Conservation (phyloP, 352 stramenopile species). For the Phytophthora hybrid region DNA sequence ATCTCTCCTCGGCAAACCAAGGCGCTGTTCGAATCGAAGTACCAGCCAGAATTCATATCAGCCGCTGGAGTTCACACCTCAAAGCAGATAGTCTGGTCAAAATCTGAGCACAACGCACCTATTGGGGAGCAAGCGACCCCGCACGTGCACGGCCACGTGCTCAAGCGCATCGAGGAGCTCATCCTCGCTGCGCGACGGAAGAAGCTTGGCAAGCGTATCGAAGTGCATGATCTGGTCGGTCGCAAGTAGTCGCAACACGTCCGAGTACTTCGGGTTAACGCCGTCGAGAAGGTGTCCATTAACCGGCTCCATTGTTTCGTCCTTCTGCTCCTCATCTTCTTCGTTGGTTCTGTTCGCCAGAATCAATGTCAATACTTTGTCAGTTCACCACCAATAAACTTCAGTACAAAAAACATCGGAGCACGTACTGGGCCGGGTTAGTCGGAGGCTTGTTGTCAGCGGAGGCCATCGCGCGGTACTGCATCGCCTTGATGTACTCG, state of each 20-base stretch:
- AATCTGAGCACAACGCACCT: constrained; percentile 36
- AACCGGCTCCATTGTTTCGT: constrained; percentile 51
- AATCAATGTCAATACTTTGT: constrained; percentile 3
- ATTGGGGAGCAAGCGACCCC: constrained; percentile 50
- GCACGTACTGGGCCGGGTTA: constrained; percentile 36
- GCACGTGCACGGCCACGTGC: constrained; percentile 53
- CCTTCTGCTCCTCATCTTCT: constrained; percentile 53
- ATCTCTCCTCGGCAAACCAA: constrained; percentile 49
- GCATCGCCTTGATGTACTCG: constrained; percentile 80
- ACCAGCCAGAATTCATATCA: background rate
- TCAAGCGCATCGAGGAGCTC: constrained; percentile 53
- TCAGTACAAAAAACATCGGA: background rate
- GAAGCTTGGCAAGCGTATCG: constrained; percentile 48
- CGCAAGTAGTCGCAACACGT: constrained; percentile 30
- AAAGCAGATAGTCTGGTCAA: background rate
- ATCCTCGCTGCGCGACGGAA: constrained; percentile 47
- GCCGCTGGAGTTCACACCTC: too few relatives aligned
- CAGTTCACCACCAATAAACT: background rate
- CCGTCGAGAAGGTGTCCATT: constrained; percentile 28
- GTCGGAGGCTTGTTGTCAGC: constrained; percentile 31
- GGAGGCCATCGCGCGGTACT: constrained; percentile 60
- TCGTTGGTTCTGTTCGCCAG: constrained; percentile 27
- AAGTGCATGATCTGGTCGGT: constrained; percentile 62
- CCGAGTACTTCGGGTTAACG: constrained; percentile 44
- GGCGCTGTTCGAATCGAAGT: constrained; percentile 18